Percentiles rank a stretch among this genome's conserved stretches.
These are phyloP conservation scores for Colletotrichum orchidophilum DNA, from an alignment of 2,329 filamentous ascomycete species.

Conservation along the genomic window DNA sequence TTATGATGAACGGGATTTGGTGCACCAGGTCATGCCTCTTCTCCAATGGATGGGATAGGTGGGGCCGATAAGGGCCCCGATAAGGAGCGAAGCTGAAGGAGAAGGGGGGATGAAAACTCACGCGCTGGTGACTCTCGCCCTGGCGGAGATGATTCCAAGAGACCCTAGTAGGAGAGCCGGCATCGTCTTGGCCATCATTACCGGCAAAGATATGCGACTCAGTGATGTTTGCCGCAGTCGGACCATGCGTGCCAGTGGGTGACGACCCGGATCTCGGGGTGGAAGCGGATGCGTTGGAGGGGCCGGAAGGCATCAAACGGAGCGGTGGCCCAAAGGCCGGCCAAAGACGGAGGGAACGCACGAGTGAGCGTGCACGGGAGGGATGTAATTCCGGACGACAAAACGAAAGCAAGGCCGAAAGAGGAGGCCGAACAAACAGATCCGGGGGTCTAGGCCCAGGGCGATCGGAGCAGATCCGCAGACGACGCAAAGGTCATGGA, in stretches of 20 bases:
- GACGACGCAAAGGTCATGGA: neutral
- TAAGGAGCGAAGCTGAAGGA: neutral
- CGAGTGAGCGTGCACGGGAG: slow-evolving; percentile 10
- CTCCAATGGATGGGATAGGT: neutral
- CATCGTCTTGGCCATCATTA: slow-evolving; percentile 10
- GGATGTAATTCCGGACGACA: neutral
- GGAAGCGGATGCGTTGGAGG: slow-evolving; percentile 23
- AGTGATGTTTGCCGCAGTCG: neutral
- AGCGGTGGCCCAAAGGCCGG: slow-evolving; percentile 17
- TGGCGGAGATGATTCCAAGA: slow-evolving; percentile 28
- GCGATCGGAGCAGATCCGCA: neutral
- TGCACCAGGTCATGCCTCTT: neutral
- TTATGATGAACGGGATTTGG: neutral
- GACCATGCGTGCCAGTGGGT: neutral
- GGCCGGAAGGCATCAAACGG: slow-evolving; percentile 33
- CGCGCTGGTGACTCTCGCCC: slow-evolving; percentile 29
- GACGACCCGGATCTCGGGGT: slow-evolving; percentile 15
- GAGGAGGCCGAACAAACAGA: neutral
- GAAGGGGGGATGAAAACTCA: neutral
- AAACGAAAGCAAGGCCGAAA: too few relatives aligned
- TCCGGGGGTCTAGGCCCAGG: neutral
- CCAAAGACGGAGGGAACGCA: neutral
- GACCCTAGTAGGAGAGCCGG: neutral
- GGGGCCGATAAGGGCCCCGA: neutral
- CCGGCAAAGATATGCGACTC: neutral